Evolutionary conservation across 805 yeast species (phyloP), one percentile per base, ranked within the genome.

Genomic region (Candida qinlingensis): DNA sequence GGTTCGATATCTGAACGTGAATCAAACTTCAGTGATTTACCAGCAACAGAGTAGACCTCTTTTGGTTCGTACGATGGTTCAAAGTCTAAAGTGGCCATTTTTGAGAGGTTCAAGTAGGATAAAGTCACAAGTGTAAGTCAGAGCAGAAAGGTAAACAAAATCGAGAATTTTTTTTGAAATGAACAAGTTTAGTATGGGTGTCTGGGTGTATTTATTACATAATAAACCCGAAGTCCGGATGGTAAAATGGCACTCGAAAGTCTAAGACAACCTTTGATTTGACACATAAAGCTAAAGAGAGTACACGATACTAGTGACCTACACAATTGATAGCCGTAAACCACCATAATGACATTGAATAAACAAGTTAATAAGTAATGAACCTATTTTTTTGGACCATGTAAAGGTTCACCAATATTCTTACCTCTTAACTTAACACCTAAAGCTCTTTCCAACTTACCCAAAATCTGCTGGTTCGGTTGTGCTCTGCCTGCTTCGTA

Each of bases 351-450:
- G 6, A 26, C 37, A 29, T 42, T 29, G 36, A 36, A 12, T 28
- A 36, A 31, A 31, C 11, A 31, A 31, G 38, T 13, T 36, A 13
- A 10, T 36, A 12, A 10, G 19, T 13, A 36, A 19, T 13, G 11
- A 26, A 41, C 28, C 47, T 49, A 69, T 59, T 69, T 69, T 65
- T 71, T 71, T 57, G 72, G 71, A 36, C 68, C 71, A 48, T 68
- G 69, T 57, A 94, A 75, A 34, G 98, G 96, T 61, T 83, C 81
- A 54, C 99, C 99, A 62, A 94, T 86, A 69, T 84, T 86, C 74
- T 92, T 91, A 65, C 99, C 99, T 74, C 98, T 82, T 65, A 94
- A 80, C 73, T 90, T 94, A 55, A 94, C 85, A 57, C 98, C 98
- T 60, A 94, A 76, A 39, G 85, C 95, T 70, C 97, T 81, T 74